Evolutionary conservation across 495 filamentous ascomycete genomes (phyloP).

Genomic region (Penicillium malachiteum): DNA sequence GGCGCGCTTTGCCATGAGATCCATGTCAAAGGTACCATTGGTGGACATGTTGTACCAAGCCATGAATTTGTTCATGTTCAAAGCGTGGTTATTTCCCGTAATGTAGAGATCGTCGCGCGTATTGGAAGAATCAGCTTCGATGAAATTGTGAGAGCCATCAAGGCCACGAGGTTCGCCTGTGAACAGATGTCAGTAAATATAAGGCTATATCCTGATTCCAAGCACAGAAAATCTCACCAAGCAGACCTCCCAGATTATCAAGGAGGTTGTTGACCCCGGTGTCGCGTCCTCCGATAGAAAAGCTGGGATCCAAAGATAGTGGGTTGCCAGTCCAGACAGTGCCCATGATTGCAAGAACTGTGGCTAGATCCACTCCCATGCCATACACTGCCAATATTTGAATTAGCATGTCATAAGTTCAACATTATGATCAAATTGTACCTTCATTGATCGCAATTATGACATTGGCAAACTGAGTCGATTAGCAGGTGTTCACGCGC

Average conservation of each 20-base stretch:
- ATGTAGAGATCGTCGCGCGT: constrained; percentile 53
- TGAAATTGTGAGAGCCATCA: constrained; percentile 54
- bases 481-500: constrained; percentile 28
- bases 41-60: constrained; percentile 36
- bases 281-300: constrained; percentile 37
- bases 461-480: constrained; percentile 22
- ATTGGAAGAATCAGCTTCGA: constrained; percentile 56
- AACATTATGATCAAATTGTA: neutral
- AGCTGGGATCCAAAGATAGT: constrained; percentile 38
- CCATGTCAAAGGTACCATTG: constrained; percentile 37
- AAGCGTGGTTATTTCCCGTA: constrained; percentile 39
- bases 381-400: constrained; percentile 35
- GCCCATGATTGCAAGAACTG: constrained; percentile 51
- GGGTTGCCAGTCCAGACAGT: constrained; percentile 51
- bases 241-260: constrained; percentile 25
- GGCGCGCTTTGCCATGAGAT: constrained; percentile 36
- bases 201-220: neutral
- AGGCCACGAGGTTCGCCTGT: constrained; percentile 44
- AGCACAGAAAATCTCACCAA: constrained; percentile 13
- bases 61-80: constrained; percentile 46
- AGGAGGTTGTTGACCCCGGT: constrained; percentile 32
- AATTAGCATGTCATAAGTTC: neutral
- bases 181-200: neutral
- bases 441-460: constrained; percentile 32
- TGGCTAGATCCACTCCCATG: constrained; percentile 51